phyloP scores from a whole-genome alignment of 2,329 filamentous ascomycete genomes.

The Cladosporium sp. region DNA sequence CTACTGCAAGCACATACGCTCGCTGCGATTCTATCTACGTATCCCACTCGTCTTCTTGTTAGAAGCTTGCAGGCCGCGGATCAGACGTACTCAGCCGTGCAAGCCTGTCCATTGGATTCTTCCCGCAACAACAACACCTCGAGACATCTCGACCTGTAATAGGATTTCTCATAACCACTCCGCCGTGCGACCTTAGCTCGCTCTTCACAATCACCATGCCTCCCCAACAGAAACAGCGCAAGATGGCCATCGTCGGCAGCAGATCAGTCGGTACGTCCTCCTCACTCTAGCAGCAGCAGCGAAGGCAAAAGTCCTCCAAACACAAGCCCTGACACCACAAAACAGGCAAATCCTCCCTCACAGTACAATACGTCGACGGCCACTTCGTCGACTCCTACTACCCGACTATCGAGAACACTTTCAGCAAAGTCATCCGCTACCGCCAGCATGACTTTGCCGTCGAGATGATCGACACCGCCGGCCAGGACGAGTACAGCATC shows the following conservation, averaged over 20 bases:
- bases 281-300: slow-evolving; percentile 15
- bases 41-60: neutral
- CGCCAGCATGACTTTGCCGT: slow-evolving; percentile 91
- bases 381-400: slow-evolving; percentile 99
- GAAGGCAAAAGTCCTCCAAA: slow-evolving; percentile 3
- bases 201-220: slow-evolving; percentile 30
- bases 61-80: slow-evolving; percentile 1
- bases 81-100: neutral
- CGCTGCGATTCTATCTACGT: neutral
- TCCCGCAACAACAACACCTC: neutral
- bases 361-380: slow-evolving; percentile 93
- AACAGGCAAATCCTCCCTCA: slow-evolving; percentile 92
- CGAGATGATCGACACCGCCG: slow-evolving; percentile 97
- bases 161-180: neutral
- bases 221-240: slow-evolving; percentile 73
- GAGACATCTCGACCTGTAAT: neutral
- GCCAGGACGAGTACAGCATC: slow-evolving; percentile 97
- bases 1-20: neutral
- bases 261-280: slow-evolving; percentile 71
- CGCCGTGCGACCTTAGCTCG: neutral
- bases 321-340: slow-evolving; percentile 14
- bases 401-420: slow-evolving; percentile 98
- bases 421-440: slow-evolving; percentile 89
- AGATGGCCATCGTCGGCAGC: slow-evolving; percentile 93
- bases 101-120: neutral